Base-by-base conservation (phyloP, 2,329 filamentous ascomycete species). In the Aspergillus costaricaensis region DNA sequence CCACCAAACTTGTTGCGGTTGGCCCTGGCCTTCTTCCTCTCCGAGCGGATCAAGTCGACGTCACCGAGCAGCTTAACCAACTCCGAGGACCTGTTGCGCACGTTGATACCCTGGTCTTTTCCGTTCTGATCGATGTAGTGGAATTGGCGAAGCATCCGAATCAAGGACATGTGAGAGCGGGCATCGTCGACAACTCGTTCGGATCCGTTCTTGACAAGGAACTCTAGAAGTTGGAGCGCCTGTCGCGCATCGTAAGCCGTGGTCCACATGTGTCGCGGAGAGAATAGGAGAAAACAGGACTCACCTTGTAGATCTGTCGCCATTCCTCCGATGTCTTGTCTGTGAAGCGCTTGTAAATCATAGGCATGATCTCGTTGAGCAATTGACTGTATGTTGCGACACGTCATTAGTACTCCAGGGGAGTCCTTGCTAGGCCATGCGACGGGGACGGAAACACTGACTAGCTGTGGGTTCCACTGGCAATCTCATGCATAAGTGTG, bases 271-370 rank as follows among this genome's bases (percentile, higher is more conserved):
- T 27, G 39, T 21, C 27, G 23, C 19, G 47, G 12, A 30, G 25
- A 19, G n/a, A 32, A 38, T 19, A 55, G 15, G 10, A 36, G 30
- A 32, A 1, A 10, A 32, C 10, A 10, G 10, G 7, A 54, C 62
- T 59, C 71, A 92, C 90, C 83, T 99, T 99, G 85, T 99, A 99
- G 74, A 99, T 99, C 78, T 99, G 95, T 68, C 95, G 87, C 95
- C 95, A 99, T 80, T 99, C 95, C 76, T 99, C 95, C 58, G 95
- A 94, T 7, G 92, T 86, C 82, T 99, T 99, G 77, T 99, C 95
- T 62, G 95, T 99, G 78, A 99, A 99, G 66, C 95, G 91, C 73
- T 96, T 95, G 82, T 99, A 99, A 74, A 99, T 96, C 92, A 99
- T 95, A 67, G 95, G 95, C 95, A 99, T 99, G 75, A 99, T 98